Conservation (phyloP, 179 eudicot genomes). For the Actinidia polygama region DNA sequence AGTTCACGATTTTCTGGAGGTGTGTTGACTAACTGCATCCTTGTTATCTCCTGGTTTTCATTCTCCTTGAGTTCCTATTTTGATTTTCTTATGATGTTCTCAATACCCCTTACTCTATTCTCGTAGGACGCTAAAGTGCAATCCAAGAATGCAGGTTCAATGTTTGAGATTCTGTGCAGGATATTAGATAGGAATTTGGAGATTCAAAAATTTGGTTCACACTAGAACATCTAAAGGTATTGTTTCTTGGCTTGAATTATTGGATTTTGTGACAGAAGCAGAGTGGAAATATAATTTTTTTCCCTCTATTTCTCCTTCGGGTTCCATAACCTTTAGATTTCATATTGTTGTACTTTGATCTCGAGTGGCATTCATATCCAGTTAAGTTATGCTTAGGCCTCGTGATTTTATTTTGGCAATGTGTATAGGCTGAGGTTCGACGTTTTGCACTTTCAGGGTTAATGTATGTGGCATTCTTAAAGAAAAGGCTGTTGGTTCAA, state of each 20-base stretch:
- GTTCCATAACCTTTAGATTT: neutral
- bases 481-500: constrained; percentile 46
- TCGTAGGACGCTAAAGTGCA: constrained; percentile 53
- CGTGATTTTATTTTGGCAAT: constrained; percentile 13
- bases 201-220: constrained; percentile 83
- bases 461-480: constrained; percentile 52
- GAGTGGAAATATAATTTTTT: neutral
- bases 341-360: neutral
- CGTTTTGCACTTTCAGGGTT: constrained; percentile 58
- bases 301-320: neutral
- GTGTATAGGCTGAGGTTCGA: constrained; percentile 64
- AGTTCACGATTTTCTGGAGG: constrained; percentile 68
- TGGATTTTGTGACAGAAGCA: neutral
- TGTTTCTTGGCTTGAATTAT: neutral
- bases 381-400: neutral
- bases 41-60: neutral
- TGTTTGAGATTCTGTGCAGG: constrained; percentile 62
- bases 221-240: constrained; percentile 86
- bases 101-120: neutral
- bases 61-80: neutral
- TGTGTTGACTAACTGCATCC: constrained; percentile 19
- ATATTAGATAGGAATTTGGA: constrained; percentile 61
- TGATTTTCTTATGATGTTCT: neutral
- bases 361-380: neutral
- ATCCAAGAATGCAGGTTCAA: constrained; percentile 50